Evolutionary conservation across 1,284 basidiomycete species (phyloP), one percentile per base, ranked within the genome.

Genomic region (Sanghuangporus sanghuang): DNA sequence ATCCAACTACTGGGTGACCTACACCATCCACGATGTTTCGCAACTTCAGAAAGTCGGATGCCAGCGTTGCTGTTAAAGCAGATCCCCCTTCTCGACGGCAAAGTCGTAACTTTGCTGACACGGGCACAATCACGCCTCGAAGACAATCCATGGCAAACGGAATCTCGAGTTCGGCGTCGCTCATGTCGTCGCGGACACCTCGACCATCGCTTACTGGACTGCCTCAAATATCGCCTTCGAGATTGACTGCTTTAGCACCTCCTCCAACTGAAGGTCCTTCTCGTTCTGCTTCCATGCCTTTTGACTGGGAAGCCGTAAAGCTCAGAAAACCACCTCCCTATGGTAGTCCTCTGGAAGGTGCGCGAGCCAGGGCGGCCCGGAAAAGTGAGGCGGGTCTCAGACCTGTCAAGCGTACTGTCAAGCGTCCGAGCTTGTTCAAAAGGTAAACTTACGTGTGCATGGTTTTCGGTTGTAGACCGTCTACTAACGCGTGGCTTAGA

Each of bases 221-320:
- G 27, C 53, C 21, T n/a, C 53, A 54, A 35, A 54, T 54, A 7
- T 54, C 53, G 2, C 53, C 53, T 54, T 54, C 53, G 32, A 53
- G 54, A n/a, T 14, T 65, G 8, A 38, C 38, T 12, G 39, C 56
- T 9, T 44, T 63, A 14, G 36, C 55, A n/a, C 49, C 53, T 16
- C 58, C 65, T n/a, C 65, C 65, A 6, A 27, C 21, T 1, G 61
- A 63, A n/a, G 32, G 85, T 0, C 84, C 87, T 1, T 92, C 89
- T 1, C 78, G 87, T 49, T 90, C 88, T 12, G 86, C 86, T 0
- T 86, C 86, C 11, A 74, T 80, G 9, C 87, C 89, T 0, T 92
- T 93, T 70, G 90, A 93, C 75, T 93, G 90, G 91, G 87, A 89
- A 48, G 90, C 91, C 0, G 90, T 85, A 8, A 78, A 85, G 21